Base-by-base conservation (phyloP, 1,284 basidiomycete species). In the Volvariella volvacea region DNA sequence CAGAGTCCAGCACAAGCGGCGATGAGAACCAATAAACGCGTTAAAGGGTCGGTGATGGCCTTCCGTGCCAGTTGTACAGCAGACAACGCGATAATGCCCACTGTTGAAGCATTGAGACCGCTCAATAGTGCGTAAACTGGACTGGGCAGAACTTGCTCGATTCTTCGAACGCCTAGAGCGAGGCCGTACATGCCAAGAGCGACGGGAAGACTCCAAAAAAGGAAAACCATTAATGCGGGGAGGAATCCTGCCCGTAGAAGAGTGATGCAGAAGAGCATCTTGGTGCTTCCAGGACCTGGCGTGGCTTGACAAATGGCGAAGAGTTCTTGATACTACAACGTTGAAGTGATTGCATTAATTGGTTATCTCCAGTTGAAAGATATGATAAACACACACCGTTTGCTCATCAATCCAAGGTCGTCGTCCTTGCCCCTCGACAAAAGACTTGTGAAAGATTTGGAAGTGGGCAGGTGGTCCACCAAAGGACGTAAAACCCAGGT, bases 71-170 rank as follows among this genome's bases (percentile, higher is more conserved):
- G 68, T 54, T 78, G 73, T 8, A 71, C 66, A 0, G 74, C 78
- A 2, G 78, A 73, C 10, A 79, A 63, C 0, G 72, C 73, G 44
- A 80, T 76, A 16, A 80, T 58, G 0, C 78, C 78, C 1, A 80
- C 78, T 0, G 74, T 73, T 0, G 77, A 66, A 0, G 76, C 71
- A 52, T 82, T 80, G 15, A 82, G 52, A 0, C 79, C 78, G 0
- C 74, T 74, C 14, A 82, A 59, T 6, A 79, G 61, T 1, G 69
- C 73, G 34, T 76, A 71, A 9, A 73, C 75, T 32, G 71, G 67
- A 1, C 58, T 55, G 0, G 78, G 77, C 0, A 80, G 65, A 3
- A 54, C 56, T 22, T 68, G 62, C 8, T 66, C 64, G 15, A 80
- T 68, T 3, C 54, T 61, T n/a, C 62, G 56, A 2, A 80, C 67